Percentiles rank a stretch among this genome's conserved stretches.
phyloP scores from a whole-genome alignment of 352 stramenopile species.

The Globisporangium rhizosaccharum region DNA sequence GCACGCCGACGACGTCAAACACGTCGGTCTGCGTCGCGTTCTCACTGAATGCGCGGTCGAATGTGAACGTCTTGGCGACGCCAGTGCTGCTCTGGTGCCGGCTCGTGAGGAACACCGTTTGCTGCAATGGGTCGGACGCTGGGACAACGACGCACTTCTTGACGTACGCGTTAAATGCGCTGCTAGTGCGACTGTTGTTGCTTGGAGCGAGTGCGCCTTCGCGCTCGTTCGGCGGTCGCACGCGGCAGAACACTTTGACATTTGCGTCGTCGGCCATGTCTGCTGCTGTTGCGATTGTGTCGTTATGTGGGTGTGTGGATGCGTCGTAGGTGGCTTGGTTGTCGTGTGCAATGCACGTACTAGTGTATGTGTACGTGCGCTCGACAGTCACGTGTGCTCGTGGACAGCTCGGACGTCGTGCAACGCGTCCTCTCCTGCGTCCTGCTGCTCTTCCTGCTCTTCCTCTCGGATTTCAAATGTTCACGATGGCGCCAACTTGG shows the following conservation, averaged over 20 bases:
- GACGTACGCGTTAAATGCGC: conserved; percentile 17
- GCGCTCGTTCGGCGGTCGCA: conserved; percentile 76
- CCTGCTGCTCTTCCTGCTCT: neutral
- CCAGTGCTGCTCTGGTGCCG: conserved; percentile 21
- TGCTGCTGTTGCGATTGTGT: neutral
- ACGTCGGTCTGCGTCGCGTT: conserved; percentile 88
- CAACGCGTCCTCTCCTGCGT: neutral
- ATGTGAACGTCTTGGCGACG: conserved; percentile 74
- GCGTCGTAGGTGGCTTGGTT: neutral
- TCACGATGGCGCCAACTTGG: neutral
- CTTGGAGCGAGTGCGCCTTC: conserved; percentile 27
- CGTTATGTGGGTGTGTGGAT: neutral
- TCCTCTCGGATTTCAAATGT: conserved; percentile 3
- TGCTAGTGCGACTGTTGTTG: neutral
- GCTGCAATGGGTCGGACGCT: conserved; percentile 29
- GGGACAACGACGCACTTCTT: conserved; percentile 70
- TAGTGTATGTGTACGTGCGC: neutral
- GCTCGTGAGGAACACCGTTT: conserved; percentile 57
- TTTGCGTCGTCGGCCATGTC: conserved; percentile 50
- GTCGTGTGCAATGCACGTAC: neutral
- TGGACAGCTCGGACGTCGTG: neutral
- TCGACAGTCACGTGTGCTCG: neutral
- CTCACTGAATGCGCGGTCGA: conserved; percentile 90
- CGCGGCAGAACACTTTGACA: conserved; percentile 85
- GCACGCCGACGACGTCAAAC: conserved; percentile 82